phyloP scores from a whole-genome alignment of 306 rosid genomes.

The Boehmeria nivea region DNA sequence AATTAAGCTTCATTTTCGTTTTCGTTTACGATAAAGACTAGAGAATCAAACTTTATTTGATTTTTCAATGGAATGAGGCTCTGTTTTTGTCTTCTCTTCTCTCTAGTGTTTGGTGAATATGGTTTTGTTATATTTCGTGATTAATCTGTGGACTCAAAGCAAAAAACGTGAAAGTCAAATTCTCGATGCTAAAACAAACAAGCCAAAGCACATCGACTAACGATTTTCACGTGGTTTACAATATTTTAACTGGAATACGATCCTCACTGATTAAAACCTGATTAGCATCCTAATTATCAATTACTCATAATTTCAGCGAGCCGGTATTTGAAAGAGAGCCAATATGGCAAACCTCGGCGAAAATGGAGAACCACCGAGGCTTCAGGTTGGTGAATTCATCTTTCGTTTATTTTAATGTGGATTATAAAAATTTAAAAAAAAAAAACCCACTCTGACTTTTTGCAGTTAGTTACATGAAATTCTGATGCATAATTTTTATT shows the following conservation, averaged over 20 bases:
- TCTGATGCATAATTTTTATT: conserved; percentile 13
- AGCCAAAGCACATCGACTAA: too few species aligned
- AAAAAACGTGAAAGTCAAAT: not conserved
- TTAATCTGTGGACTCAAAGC: not conserved
- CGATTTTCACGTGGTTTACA: not conserved
- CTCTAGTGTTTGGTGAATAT: too few species aligned
- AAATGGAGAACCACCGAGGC: conserved; percentile 29
- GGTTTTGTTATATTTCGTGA: too few species aligned
- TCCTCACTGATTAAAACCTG: not conserved
- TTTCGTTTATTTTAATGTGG: not conserved
- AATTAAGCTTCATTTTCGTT: too few species aligned
- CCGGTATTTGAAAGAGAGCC: conserved; percentile 21
- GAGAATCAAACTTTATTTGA: too few species aligned
- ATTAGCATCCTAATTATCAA: not conserved
- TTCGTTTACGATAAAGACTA: too few species aligned
- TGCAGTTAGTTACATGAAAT: not conserved
- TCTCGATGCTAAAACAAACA: too few species aligned
- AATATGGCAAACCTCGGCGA: conserved; percentile 27
- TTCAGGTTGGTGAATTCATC: conserved; percentile 41
- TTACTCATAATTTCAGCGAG: conserved; percentile 4
- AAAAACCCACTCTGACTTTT: too few species aligned
- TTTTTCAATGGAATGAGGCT: too few species aligned
- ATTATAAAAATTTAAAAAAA: too few species aligned
- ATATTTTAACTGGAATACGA: not conserved
- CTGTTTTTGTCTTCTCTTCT: too few species aligned